phyloP scores from a whole-genome alignment of 495 filamentous ascomycete species.

The Thermothielavioides terrestris region DNA sequence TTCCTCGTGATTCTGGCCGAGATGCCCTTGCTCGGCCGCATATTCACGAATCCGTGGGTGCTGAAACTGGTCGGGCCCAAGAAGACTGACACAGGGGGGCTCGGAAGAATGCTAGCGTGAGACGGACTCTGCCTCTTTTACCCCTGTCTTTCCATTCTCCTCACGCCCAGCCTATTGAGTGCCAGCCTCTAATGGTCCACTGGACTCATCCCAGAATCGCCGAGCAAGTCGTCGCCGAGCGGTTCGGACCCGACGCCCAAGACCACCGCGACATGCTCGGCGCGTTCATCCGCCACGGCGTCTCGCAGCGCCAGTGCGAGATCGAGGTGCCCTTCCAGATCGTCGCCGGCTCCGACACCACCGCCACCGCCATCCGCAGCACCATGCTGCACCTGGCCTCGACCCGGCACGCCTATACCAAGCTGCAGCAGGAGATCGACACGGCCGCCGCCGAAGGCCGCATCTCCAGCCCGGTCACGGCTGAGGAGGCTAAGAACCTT shows the following conservation, averaged over 20 bases:
- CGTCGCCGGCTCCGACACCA: conserved; percentile 58
- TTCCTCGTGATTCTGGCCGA: conserved; percentile 18
- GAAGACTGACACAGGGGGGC: conserved; percentile 40
- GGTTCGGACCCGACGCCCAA: conserved; percentile 26
- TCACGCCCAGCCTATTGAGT: too few relatives aligned
- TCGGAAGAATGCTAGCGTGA: conserved; percentile 28
- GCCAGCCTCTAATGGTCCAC: too few relatives aligned
- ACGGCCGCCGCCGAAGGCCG: conserved; percentile 25
- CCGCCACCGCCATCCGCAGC: conserved; percentile 48
- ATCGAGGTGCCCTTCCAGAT: conserved; percentile 36
- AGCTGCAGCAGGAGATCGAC: conserved; percentile 52
- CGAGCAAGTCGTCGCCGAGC: conserved; percentile 17
- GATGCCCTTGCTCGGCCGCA: conserved; percentile 20
- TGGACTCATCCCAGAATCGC: not conserved
- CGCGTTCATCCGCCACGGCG: conserved; percentile 27
- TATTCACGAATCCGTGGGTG: conserved; percentile 36
- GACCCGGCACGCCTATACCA: conserved; percentile 38
- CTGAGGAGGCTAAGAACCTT: conserved; percentile 34
- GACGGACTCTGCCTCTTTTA: not conserved
- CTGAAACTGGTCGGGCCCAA: conserved; percentile 48
- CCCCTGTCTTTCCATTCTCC: too few relatives aligned
- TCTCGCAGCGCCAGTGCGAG: conserved; percentile 25
- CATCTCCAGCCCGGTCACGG: conserved; percentile 31
- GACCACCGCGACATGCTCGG: conserved; percentile 34
- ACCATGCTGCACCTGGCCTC: conserved; percentile 46